Base-by-base conservation (phyloP, 306 rosid genomes). In the Malus sylvestris region DNA sequence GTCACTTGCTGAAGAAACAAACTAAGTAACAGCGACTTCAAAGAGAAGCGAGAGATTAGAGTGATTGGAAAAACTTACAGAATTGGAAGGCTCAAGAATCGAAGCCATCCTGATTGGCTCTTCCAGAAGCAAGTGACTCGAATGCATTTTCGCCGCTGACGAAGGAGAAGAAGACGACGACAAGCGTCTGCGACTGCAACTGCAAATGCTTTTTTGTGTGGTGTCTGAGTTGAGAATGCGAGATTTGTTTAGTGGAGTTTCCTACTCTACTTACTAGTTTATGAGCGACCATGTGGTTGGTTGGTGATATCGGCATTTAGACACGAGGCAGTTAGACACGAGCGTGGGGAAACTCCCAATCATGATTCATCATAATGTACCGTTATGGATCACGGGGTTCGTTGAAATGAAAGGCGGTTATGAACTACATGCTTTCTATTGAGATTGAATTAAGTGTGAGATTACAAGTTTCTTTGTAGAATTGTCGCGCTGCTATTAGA, bases 31-130 rank as follows among this genome's bases (percentile, higher is more conserved):
- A 20, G 22, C 18, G 4, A 51, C 40, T 32, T 65, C 20, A 67
- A 63, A 71, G 2, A 35, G 53, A 46, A 35, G 32, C 4, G 19
- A 20, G 51, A 14, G 27, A 70, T 18, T 27, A 76, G 25, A 67
- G 35, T 29, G 9, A 73, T 27, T 18, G 20, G 12, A 73, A 29
- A 16, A 8, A 77, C 90, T 84, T 10, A 90, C 97, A 74, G 92
- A 87, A 78, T 93, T 90, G 23, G 97, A 90, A 42, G 96, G 90
- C 84, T 93, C 96, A 5, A 93, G 87, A 64, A 93, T 69, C 63
- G 97, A 87, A 35, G 90, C 86, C 97, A 93, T 93, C 83, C 97
- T 70, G 35, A 93, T 86, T 0, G 97, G 97, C 83, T 93, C 97
- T 71, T 93, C 93, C 10, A 90, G 91, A 76, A 93, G 85, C 87